Percentiles rank a stretch among this genome's conserved stretches.
Evolutionary conservation across 2,329 filamentous ascomycete species (phyloP).

Genomic region (Trichoderma koningii): DNA sequence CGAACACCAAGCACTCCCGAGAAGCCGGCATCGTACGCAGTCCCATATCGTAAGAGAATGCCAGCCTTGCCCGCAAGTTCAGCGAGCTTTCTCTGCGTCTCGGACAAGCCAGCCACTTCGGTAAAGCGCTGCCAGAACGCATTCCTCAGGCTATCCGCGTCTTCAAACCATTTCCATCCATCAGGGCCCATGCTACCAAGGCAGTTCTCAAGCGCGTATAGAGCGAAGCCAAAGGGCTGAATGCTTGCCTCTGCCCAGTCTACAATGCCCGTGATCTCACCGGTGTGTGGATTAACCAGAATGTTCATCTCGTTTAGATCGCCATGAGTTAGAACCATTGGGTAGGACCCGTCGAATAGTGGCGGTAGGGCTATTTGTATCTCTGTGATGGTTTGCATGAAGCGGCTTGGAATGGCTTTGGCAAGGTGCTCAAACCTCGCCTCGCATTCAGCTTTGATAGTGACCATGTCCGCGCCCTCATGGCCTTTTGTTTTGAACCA

Average conservation of each 20-base stretch:
- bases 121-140: too few relatives aligned
- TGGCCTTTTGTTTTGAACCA: too few relatives aligned
- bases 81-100: too few relatives aligned
- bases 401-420: background rate
- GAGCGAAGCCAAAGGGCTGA: background rate
- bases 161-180: background rate
- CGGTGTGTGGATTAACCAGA: background rate
- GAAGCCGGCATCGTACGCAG: too few relatives aligned
- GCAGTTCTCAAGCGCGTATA: background rate
- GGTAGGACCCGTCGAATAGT: background rate
- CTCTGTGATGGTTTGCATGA: background rate
- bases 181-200: background rate
- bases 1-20: too few relatives aligned
- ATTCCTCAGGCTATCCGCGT: background rate
- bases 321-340: background rate
- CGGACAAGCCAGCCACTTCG: too few relatives aligned
- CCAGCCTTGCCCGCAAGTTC: too few relatives aligned
- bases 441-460: too few relatives aligned
- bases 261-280: background rate
- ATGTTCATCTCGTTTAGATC: background rate
- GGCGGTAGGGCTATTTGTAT: background rate
- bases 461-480: too few relatives aligned
- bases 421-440: background rate
- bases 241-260: conserved; percentile 6
- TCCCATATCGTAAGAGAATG: too few relatives aligned